Base-by-base conservation (phyloP, 2,329 filamentous ascomycete species). In the Periconia digitata region DNA sequence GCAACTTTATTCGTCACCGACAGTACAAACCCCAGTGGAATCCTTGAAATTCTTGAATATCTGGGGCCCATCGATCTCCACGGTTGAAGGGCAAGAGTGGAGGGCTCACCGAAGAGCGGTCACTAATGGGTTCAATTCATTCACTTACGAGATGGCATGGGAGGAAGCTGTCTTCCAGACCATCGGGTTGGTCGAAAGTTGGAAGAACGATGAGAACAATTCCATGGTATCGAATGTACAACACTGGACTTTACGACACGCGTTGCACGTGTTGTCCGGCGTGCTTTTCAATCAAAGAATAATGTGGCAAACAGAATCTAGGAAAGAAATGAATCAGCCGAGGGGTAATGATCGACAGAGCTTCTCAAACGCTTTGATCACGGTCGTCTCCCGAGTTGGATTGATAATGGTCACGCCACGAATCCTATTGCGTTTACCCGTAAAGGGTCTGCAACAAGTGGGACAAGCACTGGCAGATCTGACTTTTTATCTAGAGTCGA, bases 31-130 rank as follows among this genome's bases (percentile, higher is more conserved):
- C 29, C 43, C 35, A 5, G 34, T 29, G 7, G 21, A 37, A 29
- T 21, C 38, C 3, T 17, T 40, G 17, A 13, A 17, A 21, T 22
- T 41, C 15, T 46, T 40, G n/a, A 41, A 46, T 20, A 46, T 46
- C 17, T 46, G 40, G 23, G 38, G 44, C 10, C 44, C 24, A 10
- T 41, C 24, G 17, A 24, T 43, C 16, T 8, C 24, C 18, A 13
- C 27, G n/a, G 21, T 24, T 18, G 29, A 36, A 16, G 38, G 29
- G 8, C 17, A 46, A 15, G 16, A 46, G 15, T 46, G 38, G 44
- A 22, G 23, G 13, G 18, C 6, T 8, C 35, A 46, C 20, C 38
- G 38, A 17, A 40, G 22, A 16, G 24, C 40, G 8, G 16, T 35
- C 6, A 46, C 38, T 3, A 24, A 24, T 12, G 32, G 18, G 15